phyloP scores from a whole-genome alignment of 345 rosid species.

The Salix koriyanagi region DNA sequence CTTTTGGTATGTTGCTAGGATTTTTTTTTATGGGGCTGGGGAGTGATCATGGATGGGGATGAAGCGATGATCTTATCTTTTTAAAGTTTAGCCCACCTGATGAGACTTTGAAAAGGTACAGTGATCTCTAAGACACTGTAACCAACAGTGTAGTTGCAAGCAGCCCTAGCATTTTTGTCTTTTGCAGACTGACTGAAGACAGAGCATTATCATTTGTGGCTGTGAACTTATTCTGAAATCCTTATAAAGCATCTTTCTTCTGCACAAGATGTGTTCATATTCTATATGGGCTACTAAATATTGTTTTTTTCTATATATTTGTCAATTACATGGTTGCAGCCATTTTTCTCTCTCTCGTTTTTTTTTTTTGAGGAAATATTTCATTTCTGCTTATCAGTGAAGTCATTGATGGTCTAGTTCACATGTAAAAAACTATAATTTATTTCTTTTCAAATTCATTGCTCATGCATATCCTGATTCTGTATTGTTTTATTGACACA shows the following conservation, averaged over 20 bases:
- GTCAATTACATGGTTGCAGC: not conserved
- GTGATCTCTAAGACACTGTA: not conserved
- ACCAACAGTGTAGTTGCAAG: not conserved
- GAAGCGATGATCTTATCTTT: not conserved
- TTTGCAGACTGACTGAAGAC: not conserved
- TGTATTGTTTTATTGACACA: constrained; percentile 16
- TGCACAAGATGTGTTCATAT: not conserved
- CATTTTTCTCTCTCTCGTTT: not conserved
- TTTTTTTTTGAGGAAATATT: not conserved
- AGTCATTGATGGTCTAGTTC: not conserved
- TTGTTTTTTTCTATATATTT: not conserved
- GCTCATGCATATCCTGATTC: not conserved
- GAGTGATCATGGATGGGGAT: not conserved
- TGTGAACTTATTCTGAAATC: not conserved
- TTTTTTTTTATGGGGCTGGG: not conserved
- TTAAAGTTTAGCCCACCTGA: not conserved
- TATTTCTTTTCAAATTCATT: not conserved
- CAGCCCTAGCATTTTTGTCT: not conserved
- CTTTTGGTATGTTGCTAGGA: not conserved
- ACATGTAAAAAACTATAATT: not conserved
- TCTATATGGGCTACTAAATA: not conserved
- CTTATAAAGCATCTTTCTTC: not conserved
- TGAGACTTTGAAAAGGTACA: not conserved
- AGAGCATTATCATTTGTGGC: not conserved
- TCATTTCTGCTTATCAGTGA: not conserved